phyloP scores from a whole-genome alignment of 768 basidiomycete species.

The Russula griseocarnosa region DNA sequence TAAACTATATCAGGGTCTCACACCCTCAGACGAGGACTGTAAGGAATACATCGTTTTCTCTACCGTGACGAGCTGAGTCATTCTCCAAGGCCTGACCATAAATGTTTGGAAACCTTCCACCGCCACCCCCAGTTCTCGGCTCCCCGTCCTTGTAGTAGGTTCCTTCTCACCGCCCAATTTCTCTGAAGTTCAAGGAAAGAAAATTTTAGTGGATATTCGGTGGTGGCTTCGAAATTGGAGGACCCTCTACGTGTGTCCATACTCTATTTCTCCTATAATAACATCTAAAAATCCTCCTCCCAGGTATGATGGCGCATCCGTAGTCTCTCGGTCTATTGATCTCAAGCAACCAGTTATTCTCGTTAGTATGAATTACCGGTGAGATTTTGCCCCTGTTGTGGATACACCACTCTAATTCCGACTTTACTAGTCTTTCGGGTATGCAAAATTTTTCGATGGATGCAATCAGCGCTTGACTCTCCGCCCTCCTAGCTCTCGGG shows the following conservation, averaged over 20 bases:
- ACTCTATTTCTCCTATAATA: background rate
- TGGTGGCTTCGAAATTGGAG: constrained; percentile 26
- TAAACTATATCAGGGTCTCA: constrained; percentile 5
- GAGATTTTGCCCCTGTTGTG: background rate
- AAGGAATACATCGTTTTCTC: constrained; percentile 4
- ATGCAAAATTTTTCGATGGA: background rate
- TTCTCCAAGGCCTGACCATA: constrained; percentile 29
- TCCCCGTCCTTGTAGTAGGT: constrained; percentile 32
- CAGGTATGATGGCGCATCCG: constrained; percentile 28
- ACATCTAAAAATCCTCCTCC: background rate
- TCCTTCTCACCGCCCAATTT: background rate
- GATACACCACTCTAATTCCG: background rate
- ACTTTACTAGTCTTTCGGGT: constrained; percentile 23
- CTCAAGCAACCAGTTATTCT: constrained; percentile 30
- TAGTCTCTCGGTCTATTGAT: constrained; percentile 31
- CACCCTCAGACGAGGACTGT: constrained; percentile 30
- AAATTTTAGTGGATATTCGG: constrained; percentile 32
- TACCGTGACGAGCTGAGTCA: background rate
- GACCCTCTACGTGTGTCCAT: constrained; percentile 15
- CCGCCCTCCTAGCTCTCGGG: constrained; percentile 39
- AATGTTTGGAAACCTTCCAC: constrained; percentile 30
- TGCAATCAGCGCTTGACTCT: background rate
- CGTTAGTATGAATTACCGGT: constrained; percentile 34
- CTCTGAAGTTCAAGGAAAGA: background rate
- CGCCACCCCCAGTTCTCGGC: constrained; percentile 9